These are phyloP conservation scores for Fusarium veterinarium DNA, from an alignment of 2,329 filamentous ascomycete genomes.

Conservation along the genomic window DNA sequence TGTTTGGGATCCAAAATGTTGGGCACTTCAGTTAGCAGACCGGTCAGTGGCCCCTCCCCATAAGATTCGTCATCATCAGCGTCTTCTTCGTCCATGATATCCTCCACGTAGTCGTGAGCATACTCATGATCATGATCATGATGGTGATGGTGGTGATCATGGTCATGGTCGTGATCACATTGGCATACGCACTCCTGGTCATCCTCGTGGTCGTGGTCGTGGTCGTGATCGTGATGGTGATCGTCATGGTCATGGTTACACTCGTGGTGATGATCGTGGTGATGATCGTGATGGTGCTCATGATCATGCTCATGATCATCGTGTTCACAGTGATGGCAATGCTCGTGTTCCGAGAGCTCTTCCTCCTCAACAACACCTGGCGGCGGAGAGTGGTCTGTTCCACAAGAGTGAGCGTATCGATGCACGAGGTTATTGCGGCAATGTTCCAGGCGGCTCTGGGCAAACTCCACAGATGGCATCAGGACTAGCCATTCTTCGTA, in stretches of 20 bases:
- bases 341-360: constrained; percentile 52
- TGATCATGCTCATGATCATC: constrained; percentile 23
- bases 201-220: constrained; percentile 44
- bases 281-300: constrained; percentile 24
- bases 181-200: constrained; percentile 53
- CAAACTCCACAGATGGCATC: constrained; percentile 71
- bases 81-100: constrained; percentile 74
- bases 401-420: constrained; percentile 62
- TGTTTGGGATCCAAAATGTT: constrained; percentile 94
- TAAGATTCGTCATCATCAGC: constrained; percentile 83
- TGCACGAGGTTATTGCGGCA: constrained; percentile 70
- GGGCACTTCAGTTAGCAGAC: constrained; percentile 90
- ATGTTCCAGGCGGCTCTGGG: constrained; percentile 66
- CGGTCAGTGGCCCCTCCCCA: constrained; percentile 81
- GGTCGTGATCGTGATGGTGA: constrained; percentile 36
- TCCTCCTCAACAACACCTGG: constrained; percentile 53
- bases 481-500: constrained; percentile 67
- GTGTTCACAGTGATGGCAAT: constrained; percentile 50
- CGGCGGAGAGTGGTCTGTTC: constrained; percentile 54
- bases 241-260: constrained; percentile 43
- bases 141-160: constrained; percentile 45
- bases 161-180: constrained; percentile 42
- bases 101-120: constrained; percentile 60
- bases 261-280: constrained; percentile 49
- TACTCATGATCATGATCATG: constrained; percentile 55